Conservation (phyloP, 2,329 filamentous ascomycete genomes). For the Neocatenulostroma microsporum region DNA sequence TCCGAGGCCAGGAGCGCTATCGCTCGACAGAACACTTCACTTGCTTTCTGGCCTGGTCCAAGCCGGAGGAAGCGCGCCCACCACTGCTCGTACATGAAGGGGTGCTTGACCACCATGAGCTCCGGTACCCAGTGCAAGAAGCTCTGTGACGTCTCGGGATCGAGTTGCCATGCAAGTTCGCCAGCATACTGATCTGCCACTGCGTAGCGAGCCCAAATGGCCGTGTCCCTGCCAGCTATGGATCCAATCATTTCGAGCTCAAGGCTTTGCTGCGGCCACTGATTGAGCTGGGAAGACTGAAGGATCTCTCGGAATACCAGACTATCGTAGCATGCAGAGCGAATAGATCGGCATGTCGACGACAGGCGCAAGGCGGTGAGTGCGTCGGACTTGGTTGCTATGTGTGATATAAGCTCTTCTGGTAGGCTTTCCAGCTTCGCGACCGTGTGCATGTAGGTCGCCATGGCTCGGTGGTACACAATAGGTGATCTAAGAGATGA, state of each 20-base stretch:
- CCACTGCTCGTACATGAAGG: not conserved
- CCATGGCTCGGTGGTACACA: not conserved
- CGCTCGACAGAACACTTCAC: not conserved
- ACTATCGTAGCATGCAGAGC: constrained; percentile 11
- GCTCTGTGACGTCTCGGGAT: not conserved
- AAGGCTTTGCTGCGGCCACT: not conserved
- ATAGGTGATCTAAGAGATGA: not conserved
- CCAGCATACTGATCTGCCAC: not conserved
- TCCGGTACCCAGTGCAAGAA: not conserved
- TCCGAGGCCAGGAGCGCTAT: not conserved
- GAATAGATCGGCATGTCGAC: constrained; percentile 8
- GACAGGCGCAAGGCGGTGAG: constrained; percentile 8
- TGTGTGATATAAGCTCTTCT: constrained; percentile 13
- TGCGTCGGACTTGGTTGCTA: constrained; percentile 11
- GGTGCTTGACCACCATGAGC: not conserved
- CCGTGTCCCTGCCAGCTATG: not conserved
- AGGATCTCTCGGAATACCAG: constrained; percentile 9
- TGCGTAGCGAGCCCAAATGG: not conserved
- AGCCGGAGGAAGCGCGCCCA: not conserved
- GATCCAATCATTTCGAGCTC: not conserved
- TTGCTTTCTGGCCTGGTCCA: not conserved
- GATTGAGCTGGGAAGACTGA: not conserved
- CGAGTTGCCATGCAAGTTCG: not conserved
- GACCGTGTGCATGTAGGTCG: not conserved
- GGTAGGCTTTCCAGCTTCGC: constrained; percentile 10